Evolutionary conservation across 306 rosid species (phyloP).

Genomic region (Begonia loranthoides): DNA sequence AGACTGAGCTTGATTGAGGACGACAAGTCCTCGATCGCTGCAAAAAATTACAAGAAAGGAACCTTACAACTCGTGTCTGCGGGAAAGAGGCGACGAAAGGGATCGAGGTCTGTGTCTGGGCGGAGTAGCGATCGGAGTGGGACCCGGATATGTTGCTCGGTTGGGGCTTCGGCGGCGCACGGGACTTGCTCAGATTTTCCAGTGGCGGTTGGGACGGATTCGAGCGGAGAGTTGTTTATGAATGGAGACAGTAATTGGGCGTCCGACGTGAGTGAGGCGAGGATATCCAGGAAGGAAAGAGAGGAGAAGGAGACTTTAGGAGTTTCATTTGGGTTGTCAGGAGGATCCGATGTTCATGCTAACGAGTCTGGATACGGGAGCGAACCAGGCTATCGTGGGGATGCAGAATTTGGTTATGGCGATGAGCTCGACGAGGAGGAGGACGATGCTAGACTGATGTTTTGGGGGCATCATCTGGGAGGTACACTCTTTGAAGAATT

Average conservation of each 20-base stretch:
- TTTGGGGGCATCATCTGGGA: constrained; percentile 65
- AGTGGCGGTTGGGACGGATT: constrained; percentile 79
- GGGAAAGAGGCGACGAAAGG: constrained; percentile 70
- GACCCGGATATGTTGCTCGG: constrained; percentile 81
- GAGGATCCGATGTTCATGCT: constrained; percentile 61
- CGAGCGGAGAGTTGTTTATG: constrained; percentile 87
- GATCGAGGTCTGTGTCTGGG: constrained; percentile 90
- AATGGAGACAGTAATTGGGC: constrained; percentile 87
- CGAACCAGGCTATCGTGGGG: constrained; percentile 98
- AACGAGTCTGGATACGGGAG: constrained; percentile 92
- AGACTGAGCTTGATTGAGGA: constrained; percentile 61
- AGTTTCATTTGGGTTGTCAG: constrained; percentile 44
- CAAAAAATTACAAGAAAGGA: constrained; percentile 13
- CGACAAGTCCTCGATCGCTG: constrained; percentile 18
- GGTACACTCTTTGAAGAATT: constrained; percentile 23
- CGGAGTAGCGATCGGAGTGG: constrained; percentile 95
- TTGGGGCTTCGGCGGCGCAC: constrained; percentile 80
- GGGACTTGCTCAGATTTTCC: constrained; percentile 98
- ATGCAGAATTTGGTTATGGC: constrained; percentile 94
- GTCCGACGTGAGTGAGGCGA: constrained; percentile 86
- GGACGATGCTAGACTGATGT: constrained; percentile 54
- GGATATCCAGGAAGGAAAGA: constrained; percentile 60
- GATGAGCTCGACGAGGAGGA: constrained; percentile 96
- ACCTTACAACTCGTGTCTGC: constrained; percentile 41
- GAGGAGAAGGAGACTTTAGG: constrained; percentile 71